A percentile compares a stretch with the other conserved stretches of the same genome.
Conservation (phyloP, 73 alveolate genomes). For the Tetrahymena elliotti region DNA sequence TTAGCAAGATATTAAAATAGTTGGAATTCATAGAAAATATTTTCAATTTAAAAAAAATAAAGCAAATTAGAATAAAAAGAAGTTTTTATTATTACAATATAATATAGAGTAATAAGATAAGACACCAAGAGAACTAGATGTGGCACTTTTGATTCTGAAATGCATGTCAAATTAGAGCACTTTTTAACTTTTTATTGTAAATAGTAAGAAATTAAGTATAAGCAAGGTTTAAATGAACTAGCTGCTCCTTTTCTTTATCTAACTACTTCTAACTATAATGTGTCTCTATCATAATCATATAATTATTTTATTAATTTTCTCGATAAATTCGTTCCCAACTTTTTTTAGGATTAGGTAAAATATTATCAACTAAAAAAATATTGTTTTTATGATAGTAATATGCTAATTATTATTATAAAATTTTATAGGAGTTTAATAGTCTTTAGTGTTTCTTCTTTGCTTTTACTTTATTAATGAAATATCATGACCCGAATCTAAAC, state of each 20-base stretch:
- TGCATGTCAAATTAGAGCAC: not conserved
- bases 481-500: not conserved
- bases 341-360: not conserved
- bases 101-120: not conserved
- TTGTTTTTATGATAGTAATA: not conserved
- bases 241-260: not conserved
- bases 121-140: not conserved
- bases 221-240: not conserved
- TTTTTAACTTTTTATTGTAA: not conserved
- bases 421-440: not conserved
- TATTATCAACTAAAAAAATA: no score
- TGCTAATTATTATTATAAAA: not conserved
- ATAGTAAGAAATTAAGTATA: not conserved
- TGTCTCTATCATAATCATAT: not conserved
- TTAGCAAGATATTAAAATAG: not conserved
- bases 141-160: not conserved
- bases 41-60: not conserved
- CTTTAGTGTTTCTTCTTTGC: not conserved
- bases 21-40: not conserved
- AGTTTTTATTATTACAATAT: not conserved
- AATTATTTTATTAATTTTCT: not conserved
- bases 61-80: not conserved
- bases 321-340: not conserved
- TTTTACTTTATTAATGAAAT: not conserved
- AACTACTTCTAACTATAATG: not conserved